Percentiles rank a stretch among this genome's conserved stretches.
Conservation (phyloP, 2,329 filamentous ascomycete genomes). For the Fusarium sp. region DNA sequence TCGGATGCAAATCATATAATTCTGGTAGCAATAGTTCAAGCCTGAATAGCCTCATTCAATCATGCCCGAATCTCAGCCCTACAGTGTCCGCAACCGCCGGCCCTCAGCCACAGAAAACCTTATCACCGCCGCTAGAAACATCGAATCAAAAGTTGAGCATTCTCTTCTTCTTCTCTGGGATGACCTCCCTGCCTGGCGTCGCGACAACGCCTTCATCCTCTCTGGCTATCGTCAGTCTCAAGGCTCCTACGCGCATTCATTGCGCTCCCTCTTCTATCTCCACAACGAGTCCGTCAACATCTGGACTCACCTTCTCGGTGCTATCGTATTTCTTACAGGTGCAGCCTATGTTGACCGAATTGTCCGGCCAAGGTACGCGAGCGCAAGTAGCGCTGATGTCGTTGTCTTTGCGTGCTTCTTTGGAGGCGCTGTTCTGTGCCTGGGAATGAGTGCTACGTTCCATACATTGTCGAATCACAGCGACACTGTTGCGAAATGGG, state of each 20-base stretch:
- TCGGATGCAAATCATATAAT: not conserved
- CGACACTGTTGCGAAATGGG: slow-evolving; percentile 80
- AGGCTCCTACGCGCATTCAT: slow-evolving; percentile 63
- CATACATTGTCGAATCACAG: slow-evolving; percentile 92
- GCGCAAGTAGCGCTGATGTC: slow-evolving; percentile 75
- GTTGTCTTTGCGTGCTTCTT: slow-evolving; percentile 85
- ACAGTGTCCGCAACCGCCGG: slow-evolving; percentile 49
- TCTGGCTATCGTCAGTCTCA: slow-evolving; percentile 68
- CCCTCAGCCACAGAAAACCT: slow-evolving; percentile 50
- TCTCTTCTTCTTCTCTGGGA: slow-evolving; percentile 69
- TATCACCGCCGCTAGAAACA: slow-evolving; percentile 44
- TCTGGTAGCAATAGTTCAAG: not conserved
- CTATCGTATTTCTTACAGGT: slow-evolving; percentile 68
- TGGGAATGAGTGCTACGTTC: slow-evolving; percentile 87
- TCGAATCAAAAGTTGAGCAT: slow-evolving; percentile 59
- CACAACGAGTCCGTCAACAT: slow-evolving; percentile 77
- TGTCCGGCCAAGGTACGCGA: slow-evolving; percentile 76
- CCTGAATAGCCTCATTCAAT: slow-evolving; percentile 42
- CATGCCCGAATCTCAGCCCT: slow-evolving; percentile 21
- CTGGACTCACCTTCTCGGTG: slow-evolving; percentile 76
- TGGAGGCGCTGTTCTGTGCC: slow-evolving; percentile 77
- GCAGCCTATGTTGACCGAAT: slow-evolving; percentile 68
- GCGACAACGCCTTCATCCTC: slow-evolving; percentile 71
- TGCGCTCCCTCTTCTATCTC: slow-evolving; percentile 66
- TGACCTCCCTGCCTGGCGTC: slow-evolving; percentile 71